Evolutionary conservation across 2,329 filamentous ascomycete species (phyloP).

Genomic region (Aureobasidium sp.): DNA sequence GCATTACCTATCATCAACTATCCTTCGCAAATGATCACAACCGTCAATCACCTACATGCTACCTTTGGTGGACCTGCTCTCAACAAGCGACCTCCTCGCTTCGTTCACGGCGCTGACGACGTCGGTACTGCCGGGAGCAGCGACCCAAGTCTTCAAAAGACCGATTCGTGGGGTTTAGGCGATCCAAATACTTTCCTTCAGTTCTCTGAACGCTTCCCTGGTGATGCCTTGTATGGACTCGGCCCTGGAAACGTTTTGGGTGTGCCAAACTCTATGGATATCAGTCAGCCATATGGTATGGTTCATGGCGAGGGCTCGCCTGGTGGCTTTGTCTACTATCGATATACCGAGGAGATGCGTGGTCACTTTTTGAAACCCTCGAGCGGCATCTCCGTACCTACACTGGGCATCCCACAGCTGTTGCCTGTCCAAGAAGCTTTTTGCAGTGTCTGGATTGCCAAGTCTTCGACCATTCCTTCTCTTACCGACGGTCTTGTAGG

Average conservation of each 20-base stretch:
- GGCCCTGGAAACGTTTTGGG: conserved; percentile 69
- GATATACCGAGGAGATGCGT: conserved; percentile 62
- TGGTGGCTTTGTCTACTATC: conserved; percentile 71
- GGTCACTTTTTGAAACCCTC: conserved; percentile 65
- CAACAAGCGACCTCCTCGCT: conserved; percentile 64
- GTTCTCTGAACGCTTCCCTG: conserved; percentile 67
- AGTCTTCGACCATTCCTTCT: conserved; percentile 61
- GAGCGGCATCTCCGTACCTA: conserved; percentile 51
- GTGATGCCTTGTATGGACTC: conserved; percentile 66
- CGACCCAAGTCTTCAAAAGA: conserved; percentile 68
- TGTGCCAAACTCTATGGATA: conserved; percentile 78
- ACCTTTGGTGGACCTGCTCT: conserved; percentile 55
- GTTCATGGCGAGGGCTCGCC: conserved; percentile 80
- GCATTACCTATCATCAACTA: conserved; percentile 73
- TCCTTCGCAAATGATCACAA: conserved; percentile 71
- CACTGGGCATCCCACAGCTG: conserved; percentile 68
- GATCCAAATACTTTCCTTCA: conserved; percentile 69
- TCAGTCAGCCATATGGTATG: conserved; percentile 77
- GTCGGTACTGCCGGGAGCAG: conserved; percentile 70
- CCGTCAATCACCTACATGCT: conserved; percentile 72
- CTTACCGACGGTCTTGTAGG: conserved; percentile 71
- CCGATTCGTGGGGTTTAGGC: conserved; percentile 73
- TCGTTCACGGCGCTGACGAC: conserved; percentile 77
- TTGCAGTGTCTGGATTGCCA: conserved; percentile 82
- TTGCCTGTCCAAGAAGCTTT: conserved; percentile 62